Evolutionary conservation across 179 eudicot species (phyloP), one percentile per base, ranked within the genome.

Genomic region (Carnegiea gigantea): DNA sequence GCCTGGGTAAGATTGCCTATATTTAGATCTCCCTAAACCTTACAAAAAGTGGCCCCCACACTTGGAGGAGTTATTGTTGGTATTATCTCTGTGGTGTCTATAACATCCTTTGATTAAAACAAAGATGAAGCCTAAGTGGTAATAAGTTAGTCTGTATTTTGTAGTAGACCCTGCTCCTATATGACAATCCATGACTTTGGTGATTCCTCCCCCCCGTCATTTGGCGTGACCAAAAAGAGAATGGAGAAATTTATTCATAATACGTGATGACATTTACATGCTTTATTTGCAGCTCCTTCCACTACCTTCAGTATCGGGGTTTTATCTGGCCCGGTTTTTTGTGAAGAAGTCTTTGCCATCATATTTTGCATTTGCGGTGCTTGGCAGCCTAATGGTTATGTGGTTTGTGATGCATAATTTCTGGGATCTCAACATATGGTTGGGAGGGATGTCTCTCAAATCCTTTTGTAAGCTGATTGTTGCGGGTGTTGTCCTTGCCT

Each of bases 361-460:
- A 78, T 95, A 95, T 89, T 91, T 93, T 88, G 92, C 90, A 60
- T 95, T 94, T 86, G 93, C 90, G 83, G 91, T 92, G 73, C 92
- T 95, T 51, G 99, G 97, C 86, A 94, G 99, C 90, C 78, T 94
- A 87, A 91, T 92, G 92, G 91, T 88, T 73, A 88, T 90, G 83
- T 95, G 99, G 98, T 95, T 95, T 86, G 93, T 95, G 79, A 85
- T 91, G 91, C 99, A 95, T 82, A 94, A 91, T 87, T 95, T 90
- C 86, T 94, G 98, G 98, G 96, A 92, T 85, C 99, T 95, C 76
- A 95, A 94, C 86, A 92, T 95, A 48, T 95, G 99, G 99, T 71
- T 95, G 89, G 98, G 97, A 43, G 99, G 99, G 87, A 95, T 95
- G 98, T 90, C 99, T 78, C 90, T 92, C 70, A 95, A 89, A 82